A percentile compares a stretch with the other conserved stretches of the same genome.
phyloP scores from a whole-genome alignment of 1,284 basidiomycete genomes.

The Anthracocystis walkeri region DNA sequence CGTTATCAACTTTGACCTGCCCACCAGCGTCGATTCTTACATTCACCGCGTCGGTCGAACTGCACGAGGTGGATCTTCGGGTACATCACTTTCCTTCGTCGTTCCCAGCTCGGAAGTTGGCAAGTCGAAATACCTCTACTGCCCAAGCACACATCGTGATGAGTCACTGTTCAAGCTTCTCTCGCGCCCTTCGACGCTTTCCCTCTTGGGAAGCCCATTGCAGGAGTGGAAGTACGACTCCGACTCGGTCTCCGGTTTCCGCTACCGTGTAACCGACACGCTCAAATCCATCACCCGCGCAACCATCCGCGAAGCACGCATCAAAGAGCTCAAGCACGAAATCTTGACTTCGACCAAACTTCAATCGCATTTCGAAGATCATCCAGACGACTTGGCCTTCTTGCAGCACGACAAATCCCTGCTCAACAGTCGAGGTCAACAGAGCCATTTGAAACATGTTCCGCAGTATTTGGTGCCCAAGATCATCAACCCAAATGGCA shows the following conservation, averaged over 20 bases:
- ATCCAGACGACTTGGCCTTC: slow-evolving; percentile 92
- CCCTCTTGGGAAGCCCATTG: slow-evolving; percentile 74
- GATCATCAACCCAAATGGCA: slow-evolving; percentile 72
- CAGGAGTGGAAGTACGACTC: slow-evolving; percentile 94
- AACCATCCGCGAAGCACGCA: slow-evolving; percentile 87
- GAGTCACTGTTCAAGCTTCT: slow-evolving; percentile 78
- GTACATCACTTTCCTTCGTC: slow-evolving; percentile 91
- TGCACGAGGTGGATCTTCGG: slow-evolving; percentile 91
- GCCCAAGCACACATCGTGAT: slow-evolving; percentile 79
- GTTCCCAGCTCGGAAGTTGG: slow-evolving; percentile 82
- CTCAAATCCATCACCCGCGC: slow-evolving; percentile 86
- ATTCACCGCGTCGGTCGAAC: slow-evolving; percentile 96
- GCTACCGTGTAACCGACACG: slow-evolving; percentile 98
- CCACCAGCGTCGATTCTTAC: slow-evolving; percentile 87
- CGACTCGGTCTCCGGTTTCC: slow-evolving; percentile 80
- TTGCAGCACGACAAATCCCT: slow-evolving; percentile 93
- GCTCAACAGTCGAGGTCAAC: slow-evolving; percentile 84
- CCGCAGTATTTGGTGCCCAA: slow-evolving; percentile 92
- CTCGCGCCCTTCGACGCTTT: slow-evolving; percentile 15
- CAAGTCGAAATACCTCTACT: slow-evolving; percentile 71
- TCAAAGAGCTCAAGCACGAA: slow-evolving; percentile 94
- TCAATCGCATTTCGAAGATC: slow-evolving; percentile 97
- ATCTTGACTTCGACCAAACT: slow-evolving; percentile 94
- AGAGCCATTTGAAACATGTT: slow-evolving; percentile 88
- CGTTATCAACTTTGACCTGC: slow-evolving; percentile 98